Conservation (phyloP, 1,284 basidiomycete species). For the Ganoderma lucidum region DNA sequence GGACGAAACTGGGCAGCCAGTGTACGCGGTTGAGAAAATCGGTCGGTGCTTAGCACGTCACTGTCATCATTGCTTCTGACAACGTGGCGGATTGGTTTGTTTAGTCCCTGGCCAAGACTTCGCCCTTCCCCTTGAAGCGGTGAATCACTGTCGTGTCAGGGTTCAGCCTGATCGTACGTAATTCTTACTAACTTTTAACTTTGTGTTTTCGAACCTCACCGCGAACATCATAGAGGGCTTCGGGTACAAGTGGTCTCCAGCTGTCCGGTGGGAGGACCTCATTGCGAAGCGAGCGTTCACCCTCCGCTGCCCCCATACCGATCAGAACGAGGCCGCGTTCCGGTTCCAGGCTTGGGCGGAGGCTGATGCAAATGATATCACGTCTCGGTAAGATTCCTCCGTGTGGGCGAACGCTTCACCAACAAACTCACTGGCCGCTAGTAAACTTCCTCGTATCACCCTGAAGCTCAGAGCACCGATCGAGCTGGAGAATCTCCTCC, state of each 20-base stretch:
- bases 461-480: constrained; percentile 94
- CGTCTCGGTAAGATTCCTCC: constrained; percentile 55
- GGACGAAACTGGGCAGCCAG: constrained; percentile 85
- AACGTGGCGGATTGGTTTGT: constrained; percentile 8
- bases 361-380: constrained; percentile 75
- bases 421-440: constrained; percentile 42
- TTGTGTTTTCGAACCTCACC: constrained; percentile 22
- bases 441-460: constrained; percentile 86
- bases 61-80: constrained; percentile 9
- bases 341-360: constrained; percentile 95
- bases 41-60: constrained; percentile 51
- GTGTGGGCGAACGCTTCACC: background rate
- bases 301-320: constrained; percentile 87
- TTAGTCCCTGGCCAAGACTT: constrained; percentile 88
- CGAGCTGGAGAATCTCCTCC: constrained; percentile 96
- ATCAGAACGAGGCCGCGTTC: constrained; percentile 90
- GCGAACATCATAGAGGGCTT: constrained; percentile 76
- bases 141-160: constrained; percentile 84
- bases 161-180: constrained; percentile 92
- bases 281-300: constrained; percentile 82
- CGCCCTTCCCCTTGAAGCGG: constrained; percentile 91
- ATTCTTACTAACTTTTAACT: background rate
- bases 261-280: constrained; percentile 94
- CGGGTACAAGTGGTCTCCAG: constrained; percentile 92
- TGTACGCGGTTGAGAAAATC: constrained; percentile 87